A percentile compares a stretch with the other conserved stretches of the same genome.
These are phyloP conservation scores for Saturnispora gosingensis DNA, from an alignment of 805 yeast species.

Conservation along the genomic window DNA sequence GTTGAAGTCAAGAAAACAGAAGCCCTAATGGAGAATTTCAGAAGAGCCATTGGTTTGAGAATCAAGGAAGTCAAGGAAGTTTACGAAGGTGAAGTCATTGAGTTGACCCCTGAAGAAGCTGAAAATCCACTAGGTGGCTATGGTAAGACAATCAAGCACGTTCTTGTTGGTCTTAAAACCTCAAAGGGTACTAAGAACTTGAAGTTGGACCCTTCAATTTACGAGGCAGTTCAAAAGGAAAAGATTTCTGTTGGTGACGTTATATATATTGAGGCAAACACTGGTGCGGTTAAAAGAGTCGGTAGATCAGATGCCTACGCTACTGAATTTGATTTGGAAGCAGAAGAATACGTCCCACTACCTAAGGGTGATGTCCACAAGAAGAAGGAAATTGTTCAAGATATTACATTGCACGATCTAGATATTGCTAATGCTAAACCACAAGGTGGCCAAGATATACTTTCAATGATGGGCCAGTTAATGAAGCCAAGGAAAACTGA, in stretches of 20 bases:
- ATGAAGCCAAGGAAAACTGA: constrained; percentile 96
- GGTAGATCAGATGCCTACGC: constrained; percentile 96
- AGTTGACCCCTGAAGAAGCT: constrained; percentile 70
- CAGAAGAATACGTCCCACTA: constrained; percentile 93
- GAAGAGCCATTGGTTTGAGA: constrained; percentile 90
- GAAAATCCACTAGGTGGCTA: constrained; percentile 98
- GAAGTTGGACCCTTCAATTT: constrained; percentile 97
- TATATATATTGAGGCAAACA: constrained; percentile 87
- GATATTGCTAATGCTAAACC: constrained; percentile 97
- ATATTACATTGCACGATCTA: constrained; percentile 95
- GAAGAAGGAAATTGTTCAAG: constrained; percentile 91
- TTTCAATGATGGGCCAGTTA: constrained; percentile 97
- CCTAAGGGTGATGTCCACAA: constrained; percentile 98
- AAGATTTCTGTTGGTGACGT: constrained; percentile 97
- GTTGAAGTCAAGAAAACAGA: constrained; percentile 92
- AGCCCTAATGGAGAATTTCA: constrained; percentile 90
- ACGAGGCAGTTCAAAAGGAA: constrained; percentile 90
- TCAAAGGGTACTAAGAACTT: constrained; percentile 96
- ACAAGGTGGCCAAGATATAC: constrained; percentile 92
- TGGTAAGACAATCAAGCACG: constrained; percentile 51
- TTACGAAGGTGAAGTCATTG: constrained; percentile 98
- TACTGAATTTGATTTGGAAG: constrained; percentile 97
- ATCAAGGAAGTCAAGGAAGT: constrained; percentile 96
- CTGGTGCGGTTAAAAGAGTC: constrained; percentile 86
- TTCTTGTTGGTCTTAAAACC: constrained; percentile 89